Base-by-base conservation (phyloP, 257 asterid species). In the Gentiana macrophylla region DNA sequence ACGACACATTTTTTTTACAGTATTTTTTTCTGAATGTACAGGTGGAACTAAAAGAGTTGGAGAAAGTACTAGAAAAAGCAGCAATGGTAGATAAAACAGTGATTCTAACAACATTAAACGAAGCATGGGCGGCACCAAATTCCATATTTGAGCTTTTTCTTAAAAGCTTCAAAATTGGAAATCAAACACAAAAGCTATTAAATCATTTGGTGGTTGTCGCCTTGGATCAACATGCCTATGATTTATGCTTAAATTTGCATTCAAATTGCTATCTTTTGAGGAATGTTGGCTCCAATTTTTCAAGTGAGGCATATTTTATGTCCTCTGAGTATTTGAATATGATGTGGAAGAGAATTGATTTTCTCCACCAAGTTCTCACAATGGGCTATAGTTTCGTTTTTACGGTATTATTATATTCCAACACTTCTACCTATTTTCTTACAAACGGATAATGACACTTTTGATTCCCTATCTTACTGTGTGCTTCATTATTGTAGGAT, bases 291-390 rank as follows among this genome's bases (percentile, higher is more conserved):
- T 73, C 77, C 35, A 76, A 84, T 57, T 81, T 84, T 53, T 74
- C 94, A 35, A 79, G 77, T 12, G 82, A 76, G 59, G 86, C 79
- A 0, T 36, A 6, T 36, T 84, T 72, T 67, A 77, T 84, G 89
- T 65, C 62, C 7, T 55, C 60, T 12, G 79, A 77, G 51, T 84
- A 84, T 38, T 48, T 84, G 69, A 74, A 76, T 65, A 74, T 84
- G 93, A 70, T 80, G 79, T 80, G 88, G 93, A 70, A 74, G 53
- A 71, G 79, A 68, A 80, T 80, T 41, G 74, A 78, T 51, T 78
- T 84, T 59, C 68, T 74, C 4, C 77, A 63, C 4, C 49, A 8
- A 3, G 86, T 79, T 64, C 84, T 84, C 12, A 52, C 74, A 37
- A 4, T 58, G 61, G 89, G 89, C 24, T 84, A 60, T 50, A 66